Evolutionary conservation across 176 grass and related monocot species (phyloP), one percentile per base, ranked within the genome.

Genomic region (Poa annua): DNA sequence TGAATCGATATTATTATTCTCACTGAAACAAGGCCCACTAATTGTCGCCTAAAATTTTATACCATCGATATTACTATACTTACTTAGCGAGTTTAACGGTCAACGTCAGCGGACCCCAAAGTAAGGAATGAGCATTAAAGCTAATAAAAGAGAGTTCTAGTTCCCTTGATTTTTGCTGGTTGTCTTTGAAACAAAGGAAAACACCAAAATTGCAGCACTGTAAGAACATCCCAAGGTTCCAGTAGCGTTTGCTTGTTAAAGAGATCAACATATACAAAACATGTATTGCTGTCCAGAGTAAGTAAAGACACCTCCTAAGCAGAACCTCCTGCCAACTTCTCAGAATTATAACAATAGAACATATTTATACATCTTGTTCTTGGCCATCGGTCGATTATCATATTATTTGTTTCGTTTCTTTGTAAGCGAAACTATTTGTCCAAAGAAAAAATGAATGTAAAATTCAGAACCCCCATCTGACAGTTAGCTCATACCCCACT

Each of bases 151-250:
- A 61, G 42, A 78, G 34, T 24, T 2, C 8, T 16, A 5, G 26
- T 50, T 57, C 16, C 59, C 9, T 47, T 25, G 34, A 66, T 42
- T 74, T 65, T 82, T 45, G 15, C 83, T 8, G 1, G 25, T 67
- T 79, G 64, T 67, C 13, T 56, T 72, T 66, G 11, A 45, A 47
- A 56, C 2, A 49, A 74, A 59, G 10, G 17, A 10, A 10, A 47
- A 38, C 25, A 15, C 1, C 4, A 49, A 29, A 67, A 76, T 59
- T 75, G 48, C 71, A 76, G 48, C 70, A 74, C 61, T 81, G n/a
- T 35, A 54, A 81, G 63, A 73, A 45, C 12, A 32, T 36, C 16
- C 41, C 4, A 32, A 24, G n/a, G 56, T 11, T 41, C 42, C 71
- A 36, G n/a, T 48, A 19, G 76, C 2, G 3, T 29, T 17, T 71